Percentiles rank a stretch among this genome's conserved stretches.
Evolutionary conservation across 1,284 basidiomycete species (phyloP).

Genomic region (Rhodotorula sp.): DNA sequence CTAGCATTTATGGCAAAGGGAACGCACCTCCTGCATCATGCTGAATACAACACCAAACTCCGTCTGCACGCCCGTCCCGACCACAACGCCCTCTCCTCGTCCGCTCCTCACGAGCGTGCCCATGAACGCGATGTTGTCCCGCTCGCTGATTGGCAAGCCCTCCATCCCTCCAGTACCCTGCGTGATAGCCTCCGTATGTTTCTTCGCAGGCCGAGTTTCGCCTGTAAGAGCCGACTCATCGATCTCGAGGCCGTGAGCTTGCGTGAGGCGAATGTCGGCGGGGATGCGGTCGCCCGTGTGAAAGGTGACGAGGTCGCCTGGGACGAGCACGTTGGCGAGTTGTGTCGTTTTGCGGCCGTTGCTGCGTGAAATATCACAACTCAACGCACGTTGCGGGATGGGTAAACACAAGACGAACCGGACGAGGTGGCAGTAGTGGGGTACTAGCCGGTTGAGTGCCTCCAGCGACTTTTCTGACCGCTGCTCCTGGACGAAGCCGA

Average conservation of each 20-base stretch:
- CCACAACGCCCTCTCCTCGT: constrained; percentile 79
- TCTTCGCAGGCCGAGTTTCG: constrained; percentile 78
- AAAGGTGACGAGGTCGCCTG: constrained; percentile 88
- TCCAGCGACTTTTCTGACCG: constrained; percentile 92
- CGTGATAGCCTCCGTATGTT: constrained; percentile 61
- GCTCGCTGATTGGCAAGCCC: constrained; percentile 70
- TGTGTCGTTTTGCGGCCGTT: constrained; percentile 71
- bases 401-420: constrained; percentile 55
- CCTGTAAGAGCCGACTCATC: constrained; percentile 95
- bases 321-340: constrained; percentile 90
- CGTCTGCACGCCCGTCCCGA: constrained; percentile 82
- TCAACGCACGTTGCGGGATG: background rate
- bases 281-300: constrained; percentile 86
- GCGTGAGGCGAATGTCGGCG: constrained; percentile 80
- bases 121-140: constrained; percentile 91
- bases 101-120: constrained; percentile 93
- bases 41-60: constrained; percentile 96
- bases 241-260: constrained; percentile 79
- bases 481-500: constrained; percentile 93
- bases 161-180: constrained; percentile 51
- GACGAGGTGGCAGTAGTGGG: constrained; percentile 89
- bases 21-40: constrained; percentile 91
- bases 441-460: constrained; percentile 92
- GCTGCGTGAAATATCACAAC: constrained; percentile 49
- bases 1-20: too few species aligned